Evolutionary conservation across 805 yeast species (phyloP).

Genomic region (Candida railenensis): DNA sequence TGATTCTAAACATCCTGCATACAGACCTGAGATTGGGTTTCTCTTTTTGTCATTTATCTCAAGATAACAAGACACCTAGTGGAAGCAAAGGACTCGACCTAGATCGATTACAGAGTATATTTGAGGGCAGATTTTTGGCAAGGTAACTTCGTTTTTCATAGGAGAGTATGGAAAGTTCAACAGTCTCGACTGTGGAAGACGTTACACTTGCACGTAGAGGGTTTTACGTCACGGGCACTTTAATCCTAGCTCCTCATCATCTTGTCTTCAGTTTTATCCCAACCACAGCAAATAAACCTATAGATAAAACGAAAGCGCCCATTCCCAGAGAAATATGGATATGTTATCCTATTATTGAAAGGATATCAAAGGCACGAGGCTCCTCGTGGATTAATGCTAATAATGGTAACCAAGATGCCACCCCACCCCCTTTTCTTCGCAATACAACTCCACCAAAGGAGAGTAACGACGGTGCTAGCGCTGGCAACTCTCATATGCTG

Average conservation of each 20-base stretch:
- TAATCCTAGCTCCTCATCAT: slow-evolving; percentile 36
- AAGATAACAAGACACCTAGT: no score
- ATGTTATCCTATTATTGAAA: slow-evolving; percentile 80
- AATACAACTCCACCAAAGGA: neutral
- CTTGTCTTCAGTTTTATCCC: slow-evolving; percentile 36
- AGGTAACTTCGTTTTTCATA: no score
- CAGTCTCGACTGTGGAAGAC: slow-evolving; percentile 32
- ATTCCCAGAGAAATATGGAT: slow-evolving; percentile 76
- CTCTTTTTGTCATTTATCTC: no score
- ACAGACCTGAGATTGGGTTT: no score
- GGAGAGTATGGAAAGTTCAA: slow-evolving; percentile 32
- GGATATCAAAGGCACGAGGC: slow-evolving; percentile 57
- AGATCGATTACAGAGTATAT: no score
- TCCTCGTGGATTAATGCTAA: slow-evolving; percentile 35
- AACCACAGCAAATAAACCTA: neutral
- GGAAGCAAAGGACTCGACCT: no score
- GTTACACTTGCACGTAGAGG: slow-evolving; percentile 41
- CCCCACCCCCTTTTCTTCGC: neutral
- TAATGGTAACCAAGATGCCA: neutral
- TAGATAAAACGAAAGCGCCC: neutral
- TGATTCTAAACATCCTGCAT: no score
- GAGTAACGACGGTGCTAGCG: neutral
- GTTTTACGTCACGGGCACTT: slow-evolving; percentile 33
- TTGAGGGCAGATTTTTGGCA: no score
- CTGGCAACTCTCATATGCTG: neutral